Evolutionary conservation across 2,329 filamentous ascomycete species (phyloP), one percentile per base, ranked within the genome.

Genomic region (Trichoderma sp.): DNA sequence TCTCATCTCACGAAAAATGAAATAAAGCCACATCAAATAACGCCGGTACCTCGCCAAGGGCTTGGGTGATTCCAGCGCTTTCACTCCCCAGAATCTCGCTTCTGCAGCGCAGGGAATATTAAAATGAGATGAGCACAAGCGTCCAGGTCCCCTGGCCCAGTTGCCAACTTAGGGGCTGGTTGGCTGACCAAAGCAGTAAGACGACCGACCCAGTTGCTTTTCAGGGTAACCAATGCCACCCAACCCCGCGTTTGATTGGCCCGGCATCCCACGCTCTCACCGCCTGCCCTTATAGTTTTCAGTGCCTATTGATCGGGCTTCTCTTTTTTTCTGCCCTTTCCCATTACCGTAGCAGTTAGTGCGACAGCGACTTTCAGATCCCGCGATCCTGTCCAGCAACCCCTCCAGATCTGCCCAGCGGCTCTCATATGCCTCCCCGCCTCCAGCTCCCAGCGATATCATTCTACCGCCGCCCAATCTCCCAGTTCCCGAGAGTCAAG

Each of bases 401-500:
- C 68, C 68, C 59, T 67, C 74, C 50, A 62, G 35, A 66, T 75
- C 74, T 62, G 24, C 24, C 60, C 41, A 45, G 35, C n/a, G 18
- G 9, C n/a, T 24, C 56, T 63, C 69, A 60, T 69, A 76, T 76
- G 75, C 64, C 75, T 75, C 56, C 67, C 64, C 75, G 71, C 71
- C 56, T 75, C 50, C 50, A 56, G 50, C 11, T 56, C 59, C 50
- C 56, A 29, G 59, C 59, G 56, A 79, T 78, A 78, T 53, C 75
- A 67, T 60, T 75, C 50, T 38, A 29, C 75, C 38, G 64, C 18
- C 35, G 53, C 27, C 18, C 71, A 38, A 29, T 73, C 53, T 53
- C 18, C 4, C 69, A 64, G 7, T 50, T 27, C 11, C 35, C 69
- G 12, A 60, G 33, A 31, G 29, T 56, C 45, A 75, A 74, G 29